Evolutionary conservation across 2,329 filamentous ascomycete species (phyloP), one percentile per base, ranked within the genome.

Genomic region (Penicillium sp.): DNA sequence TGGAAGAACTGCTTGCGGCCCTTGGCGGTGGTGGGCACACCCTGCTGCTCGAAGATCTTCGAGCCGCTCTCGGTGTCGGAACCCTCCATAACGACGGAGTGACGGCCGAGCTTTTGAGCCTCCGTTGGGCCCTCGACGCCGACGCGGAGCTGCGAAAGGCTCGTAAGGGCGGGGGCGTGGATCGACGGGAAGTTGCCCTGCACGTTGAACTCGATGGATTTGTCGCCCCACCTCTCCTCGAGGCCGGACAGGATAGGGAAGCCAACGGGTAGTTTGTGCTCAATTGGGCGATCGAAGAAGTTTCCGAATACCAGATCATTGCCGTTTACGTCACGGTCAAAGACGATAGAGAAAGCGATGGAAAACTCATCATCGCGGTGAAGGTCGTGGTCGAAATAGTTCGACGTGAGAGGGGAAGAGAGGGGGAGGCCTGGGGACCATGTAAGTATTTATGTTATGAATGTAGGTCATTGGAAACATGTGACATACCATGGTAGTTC

Each of bases 211-310:
- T 97, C 91, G 0, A 99, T 78, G 0, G 92, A 91, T 0, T 93
- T 93, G 70, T 99, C 93, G 49, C 98, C 89, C 79, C 87, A 90
- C 89, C 90, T 96, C 66, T 90, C 90, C 27, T 96, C 90, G 44
- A 96, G 88, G 52, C 86, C 87, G 75, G 97, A 86, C 0, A 92
- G 93, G 10, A 90, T 88, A 70, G 86, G 86, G 75, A 96, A 96
- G 0, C 93, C 92, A 0, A 91, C 90, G 0, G 95, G 93, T 2
- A 99, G 80, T 16, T 87, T 85, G 71, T 96, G 89, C 29, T 91
- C 85, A 65, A 99, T 95, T 0, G 95, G 91, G 50, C 90, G 85
- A 69, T 96, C 93, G 71, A 98, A 97, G 79, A 97, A 92, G 73
- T 98, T 98, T 43, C 93, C 95, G 67, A 96, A 96, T 53, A 97